phyloP scores from a whole-genome alignment of 495 filamentous ascomycete genomes.

The Hamigera avellanea region DNA sequence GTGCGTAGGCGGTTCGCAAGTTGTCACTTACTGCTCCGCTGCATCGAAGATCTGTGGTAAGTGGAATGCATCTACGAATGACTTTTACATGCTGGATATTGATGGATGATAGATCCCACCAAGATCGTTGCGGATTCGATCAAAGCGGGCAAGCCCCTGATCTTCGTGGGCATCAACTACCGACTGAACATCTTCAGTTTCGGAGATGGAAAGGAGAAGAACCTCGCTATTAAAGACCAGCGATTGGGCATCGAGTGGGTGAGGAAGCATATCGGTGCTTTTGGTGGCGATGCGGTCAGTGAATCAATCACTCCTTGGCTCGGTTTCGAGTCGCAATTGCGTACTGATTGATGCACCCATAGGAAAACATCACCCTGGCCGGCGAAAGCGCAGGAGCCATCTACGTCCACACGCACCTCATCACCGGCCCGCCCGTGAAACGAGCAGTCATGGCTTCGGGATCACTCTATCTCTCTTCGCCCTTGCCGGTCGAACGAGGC shows the following conservation, averaged over 20 bases:
- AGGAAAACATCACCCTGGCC: slow-evolving; percentile 25
- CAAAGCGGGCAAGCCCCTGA: slow-evolving; percentile 29
- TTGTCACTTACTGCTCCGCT: slow-evolving; percentile 30
- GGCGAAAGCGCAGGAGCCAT: slow-evolving; percentile 30
- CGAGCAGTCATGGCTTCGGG: slow-evolving; percentile 26
- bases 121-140: slow-evolving; percentile 26
- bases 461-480: slow-evolving; percentile 22
- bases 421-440: slow-evolving; percentile 24
- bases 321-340: too few relatives aligned
- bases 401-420: slow-evolving; percentile 28
- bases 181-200: slow-evolving; percentile 56
- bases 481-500: slow-evolving; percentile 20
- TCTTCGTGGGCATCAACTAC: slow-evolving; percentile 56
- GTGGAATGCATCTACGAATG: background rate
- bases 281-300: slow-evolving; percentile 51
- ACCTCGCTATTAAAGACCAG: slow-evolving; percentile 54
- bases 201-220: slow-evolving; percentile 39
- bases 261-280: slow-evolving; percentile 40
- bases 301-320: background rate
- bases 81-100: too few relatives aligned
- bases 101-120: slow-evolving; percentile 12
- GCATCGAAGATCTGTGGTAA: slow-evolving; percentile 29
- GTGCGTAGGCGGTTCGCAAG: slow-evolving; percentile 22
- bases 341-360: too few relatives aligned
- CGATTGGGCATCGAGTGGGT: slow-evolving; percentile 54